Base-by-base conservation (phyloP, 1,139 yeast genomes). In the Petasospora rhodanensis region DNA sequence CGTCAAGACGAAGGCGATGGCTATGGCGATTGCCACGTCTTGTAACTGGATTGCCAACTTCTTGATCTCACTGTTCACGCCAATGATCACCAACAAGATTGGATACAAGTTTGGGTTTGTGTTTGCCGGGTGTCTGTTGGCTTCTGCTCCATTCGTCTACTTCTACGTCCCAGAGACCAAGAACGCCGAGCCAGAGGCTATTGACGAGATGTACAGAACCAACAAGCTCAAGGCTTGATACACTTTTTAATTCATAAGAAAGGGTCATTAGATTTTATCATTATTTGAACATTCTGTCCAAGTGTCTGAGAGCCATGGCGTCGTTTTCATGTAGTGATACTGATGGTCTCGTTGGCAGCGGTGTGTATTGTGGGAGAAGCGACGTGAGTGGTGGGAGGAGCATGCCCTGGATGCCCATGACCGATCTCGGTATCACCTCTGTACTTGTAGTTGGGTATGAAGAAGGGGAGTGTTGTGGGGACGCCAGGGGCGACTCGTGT, bases 11-110 rank as follows among this genome's bases (percentile, higher is more conserved):
- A 76, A 83, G 61, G 71, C 85, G 18, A 76, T 78, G 57, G 85
- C 85, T 30, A 80, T 83, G 78, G 76, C 86, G 30, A 63, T 81
- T 45, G 82, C 91, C 30, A 70, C 79, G 18, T 79, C 80, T 28
- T 70, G 79, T 34, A 82, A 81, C 61, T 84, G 93, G 93, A 38
- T 77, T 35, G 72, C 76, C 68, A 84, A 84, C 51, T 83, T 82
- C 66, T 64, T 79, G 48, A 78, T 82, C 51, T 74, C 86, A 2
- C 70, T 81, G 59, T 73, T 77, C 56, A 79, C 87, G 21, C 86
- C 89, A 28, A 71, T 73, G 52, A 73, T 81, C 43, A 74, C 79
- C 23, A 54, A 52, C 16, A 59, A 56, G 22, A 73, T 74, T 47
- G 71, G 68, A 26, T 72, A 70, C 55, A 63, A 71, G 56, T 76